Evolutionary conservation across 495 filamentous ascomycete species (phyloP).

Genomic region (Aspergillus carlsbadensis): DNA sequence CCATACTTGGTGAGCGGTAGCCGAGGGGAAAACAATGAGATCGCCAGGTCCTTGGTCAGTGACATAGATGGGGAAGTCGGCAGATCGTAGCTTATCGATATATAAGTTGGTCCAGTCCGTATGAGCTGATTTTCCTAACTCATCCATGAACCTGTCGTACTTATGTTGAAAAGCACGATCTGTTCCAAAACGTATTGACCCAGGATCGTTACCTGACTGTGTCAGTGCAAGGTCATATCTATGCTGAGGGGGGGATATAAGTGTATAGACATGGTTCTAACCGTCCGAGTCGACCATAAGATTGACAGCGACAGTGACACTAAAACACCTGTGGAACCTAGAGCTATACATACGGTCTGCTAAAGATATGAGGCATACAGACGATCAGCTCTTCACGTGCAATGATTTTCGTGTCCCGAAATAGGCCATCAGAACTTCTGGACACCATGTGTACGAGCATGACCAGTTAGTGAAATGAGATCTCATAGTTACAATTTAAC

Average conservation of each 20-base stretch:
- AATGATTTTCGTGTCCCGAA: slow-evolving; percentile 22
- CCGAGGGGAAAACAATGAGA: slow-evolving; percentile 23
- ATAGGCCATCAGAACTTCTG: slow-evolving; percentile 26
- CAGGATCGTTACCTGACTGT: slow-evolving; percentile 5
- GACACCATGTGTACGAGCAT: slow-evolving; percentile 1
- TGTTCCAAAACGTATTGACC: slow-evolving; percentile 25
- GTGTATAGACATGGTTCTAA: background rate
- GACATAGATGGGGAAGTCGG: slow-evolving; percentile 25
- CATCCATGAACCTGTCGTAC: slow-evolving; percentile 24
- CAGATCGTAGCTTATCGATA: slow-evolving; percentile 11
- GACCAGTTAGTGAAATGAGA: slow-evolving; percentile 9
- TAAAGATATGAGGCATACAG: too few relatives aligned
- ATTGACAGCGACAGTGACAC: slow-evolving; percentile 23
- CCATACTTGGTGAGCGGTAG: slow-evolving; percentile 26
- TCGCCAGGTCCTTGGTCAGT: slow-evolving; percentile 22
- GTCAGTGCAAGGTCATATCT: background rate
- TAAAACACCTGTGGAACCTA: slow-evolving; percentile 26
- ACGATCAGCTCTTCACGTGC: slow-evolving; percentile 16
- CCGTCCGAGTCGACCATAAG: slow-evolving; percentile 22
- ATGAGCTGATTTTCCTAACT: slow-evolving; percentile 20
- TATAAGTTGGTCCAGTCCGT: slow-evolving; percentile 25
- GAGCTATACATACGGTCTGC: slow-evolving; percentile 15
- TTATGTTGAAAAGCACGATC: slow-evolving; percentile 16
- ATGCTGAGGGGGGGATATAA: background rate
- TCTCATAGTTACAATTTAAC: slow-evolving; percentile 18